Conservation (phyloP, 2,329 filamentous ascomycete species). For the Aspergillus sp. region DNA sequence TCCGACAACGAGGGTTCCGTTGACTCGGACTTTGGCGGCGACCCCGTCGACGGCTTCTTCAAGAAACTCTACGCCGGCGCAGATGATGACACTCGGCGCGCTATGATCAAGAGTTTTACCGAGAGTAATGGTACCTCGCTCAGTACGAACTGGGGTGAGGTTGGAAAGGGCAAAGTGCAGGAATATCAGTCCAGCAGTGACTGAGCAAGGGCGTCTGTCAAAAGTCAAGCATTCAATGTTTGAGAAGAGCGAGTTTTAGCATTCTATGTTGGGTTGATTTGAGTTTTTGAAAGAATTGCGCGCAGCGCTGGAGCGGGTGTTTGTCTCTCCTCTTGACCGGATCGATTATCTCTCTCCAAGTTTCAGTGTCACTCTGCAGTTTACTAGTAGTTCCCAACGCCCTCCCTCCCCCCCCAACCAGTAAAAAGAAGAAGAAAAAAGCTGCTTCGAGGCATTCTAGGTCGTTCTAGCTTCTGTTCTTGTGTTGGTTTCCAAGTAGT, state of each 20-base stretch:
- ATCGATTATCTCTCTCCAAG: background rate
- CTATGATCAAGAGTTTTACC: conserved; percentile 96
- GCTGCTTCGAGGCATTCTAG: background rate
- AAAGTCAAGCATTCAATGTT: background rate
- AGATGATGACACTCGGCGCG: conserved; percentile 78
- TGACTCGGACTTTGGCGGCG: conserved; percentile 55
- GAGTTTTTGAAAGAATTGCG: background rate
- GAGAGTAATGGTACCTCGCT: conserved; percentile 93
- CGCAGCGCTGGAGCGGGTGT: background rate
- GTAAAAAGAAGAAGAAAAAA: background rate
- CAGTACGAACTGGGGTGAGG: conserved; percentile 90
- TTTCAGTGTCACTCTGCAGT: too few species aligned
- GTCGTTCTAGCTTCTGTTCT: background rate
- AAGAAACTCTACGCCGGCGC: conserved; percentile 82
- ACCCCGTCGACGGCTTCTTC: conserved; percentile 82
- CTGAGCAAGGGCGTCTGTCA: background rate
- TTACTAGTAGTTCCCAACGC: background rate
- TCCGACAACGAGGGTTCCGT: conserved; percentile 55
- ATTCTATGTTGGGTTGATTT: background rate
- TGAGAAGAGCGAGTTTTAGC: background rate
- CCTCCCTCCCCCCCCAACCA: too few species aligned
- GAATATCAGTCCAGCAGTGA: conserved; percentile 34
- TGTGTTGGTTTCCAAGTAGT: background rate
- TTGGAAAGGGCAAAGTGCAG: conserved; percentile 72
- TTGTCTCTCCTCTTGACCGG: background rate